Base-by-base conservation (phyloP, 768 basidiomycete species). In the Calocera cornea region DNA sequence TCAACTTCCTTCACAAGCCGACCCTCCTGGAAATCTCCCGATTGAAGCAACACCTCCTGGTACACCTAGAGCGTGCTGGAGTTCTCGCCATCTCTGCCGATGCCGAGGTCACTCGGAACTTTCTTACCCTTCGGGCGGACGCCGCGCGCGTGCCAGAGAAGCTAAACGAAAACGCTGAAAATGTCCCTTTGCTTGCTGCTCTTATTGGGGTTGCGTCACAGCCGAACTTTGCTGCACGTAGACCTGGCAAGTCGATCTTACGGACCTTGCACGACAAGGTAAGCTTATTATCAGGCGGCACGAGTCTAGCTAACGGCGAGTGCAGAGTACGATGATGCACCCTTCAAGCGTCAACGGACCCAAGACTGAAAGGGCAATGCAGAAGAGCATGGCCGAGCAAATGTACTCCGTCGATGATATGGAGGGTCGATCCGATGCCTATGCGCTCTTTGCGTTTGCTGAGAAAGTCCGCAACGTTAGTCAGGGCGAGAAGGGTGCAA, bases 1-100 rank as follows among this genome's bases (percentile, higher is more conserved):
- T 92, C 38, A 97, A 95, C 75, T 97, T 95, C 81, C 80, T 97
- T 66, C 85, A 87, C 31, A 92, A 89, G 73, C 86, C 90, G n/a
- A 91, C 89, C 0, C 76, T 97, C 64, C 77, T 92, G 22, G 80
- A 87, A 75, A 89, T 97, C 64, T 84, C 88, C 71, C 90, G 88
- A 77, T 83, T 93, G 73, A 89, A 89, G 76, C 78, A 77, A 1
- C 91, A 94, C 70, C 78, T 97, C 34, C 75, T 94, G 41, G 86
- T 87, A 72, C 81, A 88, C 0, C 78, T 97, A 66, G 87, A 89
- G 72, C 82, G 86, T 68, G 86, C 87, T 17, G 93, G 95, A 19
- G 86, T 93, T 38, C 86, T 97, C 60, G 85, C 88, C 64, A 84
- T 92, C 47, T 88, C 91, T 0, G 89, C 72, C 31, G 75, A 81